Evolutionary conservation across 2,329 filamentous ascomycete species (phyloP).

Genomic region (Aspergillus novoparasiticus): DNA sequence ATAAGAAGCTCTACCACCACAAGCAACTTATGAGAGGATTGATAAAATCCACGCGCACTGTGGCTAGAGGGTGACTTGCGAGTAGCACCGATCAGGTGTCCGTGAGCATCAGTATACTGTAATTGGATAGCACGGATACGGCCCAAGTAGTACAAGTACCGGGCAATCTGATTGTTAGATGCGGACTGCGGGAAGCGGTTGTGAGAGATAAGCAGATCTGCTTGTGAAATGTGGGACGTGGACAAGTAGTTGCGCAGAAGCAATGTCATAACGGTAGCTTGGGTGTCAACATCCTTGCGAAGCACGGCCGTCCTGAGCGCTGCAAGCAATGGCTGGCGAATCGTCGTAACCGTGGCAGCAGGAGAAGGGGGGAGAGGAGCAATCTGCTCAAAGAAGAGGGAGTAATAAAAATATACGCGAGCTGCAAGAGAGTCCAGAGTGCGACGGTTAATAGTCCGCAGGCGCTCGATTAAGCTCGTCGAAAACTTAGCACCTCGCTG

Average conservation of each 20-base stretch:
- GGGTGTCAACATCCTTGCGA: slow-evolving; percentile 95
- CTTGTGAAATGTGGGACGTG: slow-evolving; percentile 95
- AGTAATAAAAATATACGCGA: slow-evolving; percentile 98
- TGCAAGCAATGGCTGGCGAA: slow-evolving; percentile 81
- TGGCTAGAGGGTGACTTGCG: slow-evolving; percentile 90
- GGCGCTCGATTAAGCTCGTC: slow-evolving; percentile 75
- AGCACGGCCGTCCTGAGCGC: slow-evolving; percentile 93
- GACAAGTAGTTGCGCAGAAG: slow-evolving; percentile 93
- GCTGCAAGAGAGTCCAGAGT: slow-evolving; percentile 92
- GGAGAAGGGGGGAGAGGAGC: slow-evolving; percentile 85
- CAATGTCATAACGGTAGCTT: slow-evolving; percentile 92
- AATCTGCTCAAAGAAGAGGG: slow-evolving; percentile 90
- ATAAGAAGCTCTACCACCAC: slow-evolving; percentile 95
- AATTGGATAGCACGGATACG: slow-evolving; percentile 96
- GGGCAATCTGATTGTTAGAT: slow-evolving; percentile 96
- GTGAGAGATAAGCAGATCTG: slow-evolving; percentile 92
- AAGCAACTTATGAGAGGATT: slow-evolving; percentile 93
- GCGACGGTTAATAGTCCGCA: slow-evolving; percentile 87
- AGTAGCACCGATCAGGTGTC: slow-evolving; percentile 88
- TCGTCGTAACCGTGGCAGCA: slow-evolving; percentile 81
- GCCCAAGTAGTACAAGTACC: slow-evolving; percentile 96
- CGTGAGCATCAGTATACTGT: slow-evolving; percentile 94
- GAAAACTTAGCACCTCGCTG: slow-evolving; percentile 84
- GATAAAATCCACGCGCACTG: slow-evolving; percentile 90
- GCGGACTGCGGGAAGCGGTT: slow-evolving; percentile 93